These are phyloP conservation scores for Eragrostis curvula DNA, from an alignment of 176 grass and related monocot genomes.

Conservation along the genomic window DNA sequence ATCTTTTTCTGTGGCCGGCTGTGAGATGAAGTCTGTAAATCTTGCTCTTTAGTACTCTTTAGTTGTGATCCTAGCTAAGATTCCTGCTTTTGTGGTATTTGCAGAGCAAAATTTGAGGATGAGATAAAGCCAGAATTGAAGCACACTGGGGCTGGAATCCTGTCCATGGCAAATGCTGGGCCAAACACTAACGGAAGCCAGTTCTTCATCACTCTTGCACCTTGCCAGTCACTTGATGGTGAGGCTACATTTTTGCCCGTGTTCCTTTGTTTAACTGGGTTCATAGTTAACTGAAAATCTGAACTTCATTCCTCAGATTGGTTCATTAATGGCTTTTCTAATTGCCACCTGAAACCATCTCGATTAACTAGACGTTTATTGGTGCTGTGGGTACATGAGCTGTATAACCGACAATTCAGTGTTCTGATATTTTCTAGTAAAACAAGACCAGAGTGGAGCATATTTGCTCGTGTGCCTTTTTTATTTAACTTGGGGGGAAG, in stretches of 20 bases:
- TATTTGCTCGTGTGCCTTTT: no score
- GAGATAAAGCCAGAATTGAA: constrained; percentile 87
- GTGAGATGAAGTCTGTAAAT: neutral
- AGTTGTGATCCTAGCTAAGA: neutral
- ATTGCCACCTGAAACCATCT: constrained; percentile 21
- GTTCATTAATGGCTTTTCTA: neutral
- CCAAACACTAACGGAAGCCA: constrained; percentile 96
- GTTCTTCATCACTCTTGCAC: constrained; percentile 94
- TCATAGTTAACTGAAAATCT: neutral
- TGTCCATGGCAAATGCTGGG: constrained; percentile 97
- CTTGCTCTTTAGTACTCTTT: neutral
- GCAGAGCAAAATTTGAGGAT: constrained; percentile 89
- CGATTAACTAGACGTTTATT: neutral
- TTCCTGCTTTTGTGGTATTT: constrained; percentile 8
- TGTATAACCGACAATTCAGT: no score
- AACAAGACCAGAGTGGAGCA: no score
- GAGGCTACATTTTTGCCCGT: constrained; percentile 30
- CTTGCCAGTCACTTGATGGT: constrained; percentile 97
- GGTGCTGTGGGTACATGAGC: no score
- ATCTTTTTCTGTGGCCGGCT: neutral
- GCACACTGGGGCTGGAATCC: constrained; percentile 92
- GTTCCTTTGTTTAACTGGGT: neutral
- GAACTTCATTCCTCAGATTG: neutral
- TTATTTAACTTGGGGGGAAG: no score
- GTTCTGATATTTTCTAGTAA: no score